These are phyloP conservation scores for Melastoma malabathricum DNA, from an alignment of 345 rosid genomes.

Conservation along the genomic window DNA sequence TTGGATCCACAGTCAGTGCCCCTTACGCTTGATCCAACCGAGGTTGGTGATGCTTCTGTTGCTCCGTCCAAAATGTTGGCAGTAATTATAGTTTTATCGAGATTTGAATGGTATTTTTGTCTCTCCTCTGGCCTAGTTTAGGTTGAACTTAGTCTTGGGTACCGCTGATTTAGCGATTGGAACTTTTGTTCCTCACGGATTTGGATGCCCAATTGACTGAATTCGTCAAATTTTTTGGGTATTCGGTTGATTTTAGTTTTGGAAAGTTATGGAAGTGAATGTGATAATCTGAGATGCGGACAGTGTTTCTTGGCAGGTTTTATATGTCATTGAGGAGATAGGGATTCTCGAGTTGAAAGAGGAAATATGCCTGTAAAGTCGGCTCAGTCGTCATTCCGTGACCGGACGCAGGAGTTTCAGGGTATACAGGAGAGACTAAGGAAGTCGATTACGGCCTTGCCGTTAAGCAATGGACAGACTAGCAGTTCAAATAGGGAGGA, in stretches of 20 bases:
- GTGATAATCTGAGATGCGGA: neutral
- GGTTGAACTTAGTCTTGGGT: too few relatives aligned
- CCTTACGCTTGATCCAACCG: too few relatives aligned
- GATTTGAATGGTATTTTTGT: too few relatives aligned
- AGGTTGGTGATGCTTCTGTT: too few relatives aligned
- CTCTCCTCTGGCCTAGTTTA: too few relatives aligned
- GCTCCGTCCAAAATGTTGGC: too few relatives aligned
- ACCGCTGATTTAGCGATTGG: too few relatives aligned
- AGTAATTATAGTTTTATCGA: too few relatives aligned
- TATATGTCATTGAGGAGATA: neutral
- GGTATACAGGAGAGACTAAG: slow-evolving; percentile 41
- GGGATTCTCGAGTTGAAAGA: neutral
- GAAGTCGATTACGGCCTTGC: slow-evolving; percentile 23
- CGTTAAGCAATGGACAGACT: slow-evolving; percentile 20
- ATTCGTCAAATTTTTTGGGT: too few relatives aligned
- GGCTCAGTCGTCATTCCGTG: slow-evolving; percentile 34
- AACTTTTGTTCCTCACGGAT: too few relatives aligned
- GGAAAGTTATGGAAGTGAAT: neutral
- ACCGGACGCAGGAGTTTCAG: slow-evolving; percentile 46
- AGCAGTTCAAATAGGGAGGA: slow-evolving; percentile 22
- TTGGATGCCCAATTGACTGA: too few relatives aligned
- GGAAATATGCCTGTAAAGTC: slow-evolving; percentile 16
- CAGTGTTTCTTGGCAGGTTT: neutral
- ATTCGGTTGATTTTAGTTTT: neutral
- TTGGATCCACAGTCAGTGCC: too few relatives aligned